Conservation (phyloP, 306 rosid species). For the Abrus precatorius region DNA sequence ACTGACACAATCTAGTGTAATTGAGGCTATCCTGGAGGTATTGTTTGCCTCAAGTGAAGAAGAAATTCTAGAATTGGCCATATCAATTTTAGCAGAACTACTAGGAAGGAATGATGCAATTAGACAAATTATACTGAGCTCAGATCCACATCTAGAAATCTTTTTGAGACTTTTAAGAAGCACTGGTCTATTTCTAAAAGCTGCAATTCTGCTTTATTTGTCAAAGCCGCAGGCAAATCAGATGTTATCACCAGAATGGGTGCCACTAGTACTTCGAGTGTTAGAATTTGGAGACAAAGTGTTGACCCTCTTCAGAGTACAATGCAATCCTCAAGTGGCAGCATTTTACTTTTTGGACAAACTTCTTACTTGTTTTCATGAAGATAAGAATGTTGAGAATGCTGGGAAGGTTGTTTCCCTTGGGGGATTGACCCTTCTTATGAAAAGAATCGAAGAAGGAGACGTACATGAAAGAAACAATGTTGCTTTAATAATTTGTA, state of each 20-base stretch:
- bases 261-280: conserved; percentile 71
- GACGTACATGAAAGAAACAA: conserved; percentile 58
- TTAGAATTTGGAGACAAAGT: conserved; percentile 71
- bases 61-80: conserved; percentile 68
- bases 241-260: conserved; percentile 75
- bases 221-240: conserved; percentile 71
- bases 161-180: conserved; percentile 67
- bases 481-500: conserved; percentile 53
- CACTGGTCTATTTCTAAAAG: conserved; percentile 67
- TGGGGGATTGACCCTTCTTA: conserved; percentile 69
- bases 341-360: conserved; percentile 74
- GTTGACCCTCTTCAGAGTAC: conserved; percentile 68
- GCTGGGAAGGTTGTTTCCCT: conserved; percentile 69
- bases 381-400: conserved; percentile 76
- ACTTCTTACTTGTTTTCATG: conserved; percentile 73
- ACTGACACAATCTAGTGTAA: conserved; percentile 57
- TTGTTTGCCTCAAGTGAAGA: conserved; percentile 67
- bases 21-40: conserved; percentile 77
- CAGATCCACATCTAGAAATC: conserved; percentile 73
- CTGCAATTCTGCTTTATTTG: conserved; percentile 73
- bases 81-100: conserved; percentile 70
- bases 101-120: conserved; percentile 49
- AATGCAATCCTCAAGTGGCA: conserved; percentile 67
- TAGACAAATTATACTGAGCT: conserved; percentile 56
- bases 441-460: conserved; percentile 63